phyloP scores from a whole-genome alignment of 495 filamentous ascomycete species.

The Pseudevernia furfuracea region DNA sequence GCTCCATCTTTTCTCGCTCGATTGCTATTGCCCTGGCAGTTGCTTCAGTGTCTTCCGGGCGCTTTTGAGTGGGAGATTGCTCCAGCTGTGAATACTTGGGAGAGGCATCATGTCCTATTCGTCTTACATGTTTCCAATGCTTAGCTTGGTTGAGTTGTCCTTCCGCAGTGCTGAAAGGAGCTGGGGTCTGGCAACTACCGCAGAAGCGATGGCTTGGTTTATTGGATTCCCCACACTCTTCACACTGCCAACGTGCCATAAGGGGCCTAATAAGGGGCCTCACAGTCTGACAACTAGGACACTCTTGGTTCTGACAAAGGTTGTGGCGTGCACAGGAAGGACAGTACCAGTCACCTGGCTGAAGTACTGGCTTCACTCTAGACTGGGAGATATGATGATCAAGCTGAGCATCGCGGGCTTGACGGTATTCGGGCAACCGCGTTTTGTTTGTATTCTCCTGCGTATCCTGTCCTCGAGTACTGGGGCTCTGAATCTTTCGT shows the following conservation, averaged over 20 bases:
- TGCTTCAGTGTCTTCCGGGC: neutral
- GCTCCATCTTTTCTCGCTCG: slow-evolving; percentile 15
- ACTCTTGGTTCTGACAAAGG: neutral
- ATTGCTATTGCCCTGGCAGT: slow-evolving; percentile 6
- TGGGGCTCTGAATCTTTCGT: neutral
- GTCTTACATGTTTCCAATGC: slow-evolving; percentile 18
- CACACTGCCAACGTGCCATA: neutral
- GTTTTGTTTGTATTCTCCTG: neutral
- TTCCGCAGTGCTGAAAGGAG: neutral
- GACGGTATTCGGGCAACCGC: neutral
- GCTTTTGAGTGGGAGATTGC: neutral
- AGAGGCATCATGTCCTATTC: neutral
- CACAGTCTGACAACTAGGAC: neutral
- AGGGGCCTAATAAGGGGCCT: neutral
- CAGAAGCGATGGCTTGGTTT: neutral
- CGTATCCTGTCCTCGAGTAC: neutral
- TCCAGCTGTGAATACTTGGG: neutral
- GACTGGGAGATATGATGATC: slow-evolving; percentile 1
- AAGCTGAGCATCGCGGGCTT: neutral
- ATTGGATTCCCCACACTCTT: slow-evolving; percentile 5
- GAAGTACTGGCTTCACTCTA: neutral
- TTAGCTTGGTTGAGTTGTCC: neutral
- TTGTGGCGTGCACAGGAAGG: neutral
- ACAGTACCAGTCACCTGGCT: slow-evolving; percentile 1
- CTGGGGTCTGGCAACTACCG: slow-evolving; percentile 3